Percentiles rank a stretch among this genome's conserved stretches.
Conservation (phyloP, 2,329 filamentous ascomycete species). For the Epichloe amarillans region DNA sequence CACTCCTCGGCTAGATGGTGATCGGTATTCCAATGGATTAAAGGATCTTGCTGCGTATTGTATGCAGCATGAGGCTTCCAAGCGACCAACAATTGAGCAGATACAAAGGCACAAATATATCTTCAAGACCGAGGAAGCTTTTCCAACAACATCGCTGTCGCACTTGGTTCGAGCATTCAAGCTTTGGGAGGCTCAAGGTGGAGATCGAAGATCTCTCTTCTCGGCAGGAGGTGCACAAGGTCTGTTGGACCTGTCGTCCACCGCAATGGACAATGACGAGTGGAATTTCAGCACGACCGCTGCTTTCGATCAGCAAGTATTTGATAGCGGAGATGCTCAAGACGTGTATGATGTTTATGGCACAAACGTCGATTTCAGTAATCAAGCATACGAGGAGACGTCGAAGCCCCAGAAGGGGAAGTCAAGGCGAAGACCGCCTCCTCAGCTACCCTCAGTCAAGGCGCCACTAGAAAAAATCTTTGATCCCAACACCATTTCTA, state of each 20-base stretch:
- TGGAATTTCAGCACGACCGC: constrained; percentile 57
- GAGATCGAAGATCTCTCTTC: constrained; percentile 54
- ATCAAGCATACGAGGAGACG: constrained; percentile 32
- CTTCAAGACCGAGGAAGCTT: constrained; percentile 43
- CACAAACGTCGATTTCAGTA: constrained; percentile 39
- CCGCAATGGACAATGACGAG: constrained; percentile 40
- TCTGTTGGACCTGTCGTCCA: constrained; percentile 29
- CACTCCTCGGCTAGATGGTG: constrained; percentile 56
- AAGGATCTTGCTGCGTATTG: constrained; percentile 62
- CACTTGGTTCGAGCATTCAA: constrained; percentile 60
- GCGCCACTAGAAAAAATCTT: constrained; percentile 52
- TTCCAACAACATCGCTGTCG: constrained; percentile 50
- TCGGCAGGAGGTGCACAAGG: constrained; percentile 44
- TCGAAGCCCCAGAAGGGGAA: constrained; percentile 40
- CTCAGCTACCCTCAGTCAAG: constrained; percentile 42
- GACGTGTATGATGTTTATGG: constrained; percentile 50
- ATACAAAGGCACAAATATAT: constrained; percentile 61
- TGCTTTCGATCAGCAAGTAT: constrained; percentile 47
- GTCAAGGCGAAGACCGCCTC: constrained; percentile 41
- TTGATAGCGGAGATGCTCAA: constrained; percentile 38
- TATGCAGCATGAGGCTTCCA: constrained; percentile 52
- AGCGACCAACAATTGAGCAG: constrained; percentile 55
- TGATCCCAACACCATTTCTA: constrained; percentile 51
- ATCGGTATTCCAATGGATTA: constrained; percentile 54
- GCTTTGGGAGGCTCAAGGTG: constrained; percentile 62